A percentile compares a stretch with the other conserved stretches of the same genome.
Evolutionary conservation across 257 asterid species (phyloP).

Genomic region (Osmanthus fragrans): DNA sequence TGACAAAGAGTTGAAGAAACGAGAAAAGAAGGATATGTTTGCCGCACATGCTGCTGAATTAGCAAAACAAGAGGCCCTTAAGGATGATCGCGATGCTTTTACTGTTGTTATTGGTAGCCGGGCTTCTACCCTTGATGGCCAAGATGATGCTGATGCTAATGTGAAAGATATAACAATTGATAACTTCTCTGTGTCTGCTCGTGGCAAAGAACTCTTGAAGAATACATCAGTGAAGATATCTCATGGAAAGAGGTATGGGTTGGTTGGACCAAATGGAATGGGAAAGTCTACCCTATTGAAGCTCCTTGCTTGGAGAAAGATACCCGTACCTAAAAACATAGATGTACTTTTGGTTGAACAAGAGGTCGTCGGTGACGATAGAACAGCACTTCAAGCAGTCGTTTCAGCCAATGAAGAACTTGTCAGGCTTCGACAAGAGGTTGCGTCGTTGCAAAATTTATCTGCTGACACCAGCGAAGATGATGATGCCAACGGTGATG

Average conservation of each 20-base stretch:
- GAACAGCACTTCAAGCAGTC: conserved; percentile 57
- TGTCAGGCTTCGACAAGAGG: conserved; percentile 56
- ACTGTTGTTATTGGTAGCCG: conserved; percentile 68
- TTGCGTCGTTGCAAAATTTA: conserved; percentile 44
- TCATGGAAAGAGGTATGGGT: conserved; percentile 72
- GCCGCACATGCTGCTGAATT: conserved; percentile 49
- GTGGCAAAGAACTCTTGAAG: conserved; percentile 65
- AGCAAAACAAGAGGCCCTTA: conserved; percentile 63
- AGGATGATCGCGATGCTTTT: conserved; percentile 72
- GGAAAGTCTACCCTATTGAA: conserved; percentile 70
- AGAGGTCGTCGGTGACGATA: conserved; percentile 61
- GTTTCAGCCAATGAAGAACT: conserved; percentile 72
- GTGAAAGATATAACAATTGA: conserved; percentile 68
- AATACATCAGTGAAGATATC: conserved; percentile 59
- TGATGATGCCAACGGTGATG: conserved; percentile 40
- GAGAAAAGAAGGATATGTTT: conserved; percentile 58
- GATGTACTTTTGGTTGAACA: conserved; percentile 69
- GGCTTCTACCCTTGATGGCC: conserved; percentile 64
- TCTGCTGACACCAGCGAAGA: conserved; percentile 32
- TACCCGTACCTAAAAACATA: conserved; percentile 61
- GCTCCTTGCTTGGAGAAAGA: conserved; percentile 66
- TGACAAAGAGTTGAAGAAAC: conserved; percentile 54
- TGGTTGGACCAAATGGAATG: conserved; percentile 72
- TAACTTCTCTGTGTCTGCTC: conserved; percentile 65
- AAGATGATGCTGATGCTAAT: conserved; percentile 66